A percentile compares a stretch with the other conserved stretches of the same genome.
phyloP scores from a whole-genome alignment of 2,329 filamentous ascomycete genomes.

The Pseudonectria foliicola region DNA sequence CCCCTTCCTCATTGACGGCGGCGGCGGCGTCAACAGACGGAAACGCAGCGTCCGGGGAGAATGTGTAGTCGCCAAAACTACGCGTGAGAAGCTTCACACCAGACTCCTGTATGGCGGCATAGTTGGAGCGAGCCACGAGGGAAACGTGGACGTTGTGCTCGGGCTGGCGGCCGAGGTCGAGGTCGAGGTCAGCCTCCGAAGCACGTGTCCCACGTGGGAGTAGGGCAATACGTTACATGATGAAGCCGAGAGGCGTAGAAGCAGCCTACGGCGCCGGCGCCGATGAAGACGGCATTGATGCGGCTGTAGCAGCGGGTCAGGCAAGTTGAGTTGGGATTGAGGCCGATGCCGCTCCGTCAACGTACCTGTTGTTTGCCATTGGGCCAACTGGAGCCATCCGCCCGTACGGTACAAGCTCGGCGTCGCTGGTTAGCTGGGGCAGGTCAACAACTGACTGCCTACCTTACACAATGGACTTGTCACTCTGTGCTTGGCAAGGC shows the following conservation, averaged over 20 bases:
- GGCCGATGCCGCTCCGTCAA: too few species aligned
- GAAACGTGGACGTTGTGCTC: constrained; percentile 51
- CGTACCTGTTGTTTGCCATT: constrained; percentile 5
- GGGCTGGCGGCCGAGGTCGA: constrained; percentile 29
- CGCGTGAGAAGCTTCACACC: constrained; percentile 61
- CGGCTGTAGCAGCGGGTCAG: constrained; percentile 13
- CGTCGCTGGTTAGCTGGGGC: too few species aligned
- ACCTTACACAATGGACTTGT: too few species aligned
- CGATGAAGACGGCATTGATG: constrained; percentile 57
- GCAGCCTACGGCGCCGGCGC: constrained; percentile 64
- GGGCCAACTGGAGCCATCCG: too few species aligned
- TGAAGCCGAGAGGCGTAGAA: constrained; percentile 66
- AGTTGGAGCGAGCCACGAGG: constrained; percentile 69
- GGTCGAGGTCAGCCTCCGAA: constrained; percentile 6
- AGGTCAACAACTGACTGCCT: too few species aligned
- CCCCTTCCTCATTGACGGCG: constrained; percentile 11
- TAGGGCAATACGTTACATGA: constrained; percentile 34
- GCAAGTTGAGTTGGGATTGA: background rate
- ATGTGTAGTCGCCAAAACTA: constrained; percentile 60
- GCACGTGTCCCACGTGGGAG: constrained; percentile 1
- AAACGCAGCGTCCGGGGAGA: constrained; percentile 55
- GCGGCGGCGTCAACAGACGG: constrained; percentile 52
- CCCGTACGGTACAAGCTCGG: too few species aligned
- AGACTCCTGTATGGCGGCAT: constrained; percentile 49
- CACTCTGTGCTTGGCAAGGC: too few species aligned